Conservation (phyloP, 768 basidiomycete genomes). For the Boletus patriciae region DNA sequence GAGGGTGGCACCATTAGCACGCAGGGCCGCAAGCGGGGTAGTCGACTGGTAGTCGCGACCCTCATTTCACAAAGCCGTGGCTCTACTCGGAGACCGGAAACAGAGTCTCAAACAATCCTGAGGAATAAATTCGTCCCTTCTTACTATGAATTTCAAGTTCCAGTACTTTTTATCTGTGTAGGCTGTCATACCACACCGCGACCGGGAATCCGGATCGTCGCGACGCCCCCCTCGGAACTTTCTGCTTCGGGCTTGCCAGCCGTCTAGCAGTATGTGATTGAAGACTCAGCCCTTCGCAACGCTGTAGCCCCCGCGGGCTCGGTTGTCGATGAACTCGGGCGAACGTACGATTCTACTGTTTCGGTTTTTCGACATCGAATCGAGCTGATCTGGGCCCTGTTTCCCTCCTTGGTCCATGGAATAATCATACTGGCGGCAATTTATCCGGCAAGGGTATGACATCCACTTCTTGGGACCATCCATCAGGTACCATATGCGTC, state of each 20-base stretch:
- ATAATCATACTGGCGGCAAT: not conserved
- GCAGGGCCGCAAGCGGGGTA: no score
- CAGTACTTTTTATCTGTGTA: no score
- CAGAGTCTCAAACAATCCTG: no score
- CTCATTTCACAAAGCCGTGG: no score
- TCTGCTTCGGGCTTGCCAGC: not conserved
- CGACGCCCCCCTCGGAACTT: no score
- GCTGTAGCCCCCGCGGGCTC: no score
- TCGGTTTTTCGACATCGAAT: not conserved
- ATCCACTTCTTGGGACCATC: not conserved
- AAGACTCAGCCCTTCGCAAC: not conserved
- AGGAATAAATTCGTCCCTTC: no score
- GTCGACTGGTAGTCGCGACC: no score
- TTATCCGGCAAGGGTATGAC: not conserved
- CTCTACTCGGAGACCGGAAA: no score
- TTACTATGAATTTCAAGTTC: no score
- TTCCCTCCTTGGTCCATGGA: not conserved
- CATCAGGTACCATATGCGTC: not conserved
- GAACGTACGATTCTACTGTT: not conserved
- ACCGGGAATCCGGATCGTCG: not conserved
- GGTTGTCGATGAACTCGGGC: not conserved
- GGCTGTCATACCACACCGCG: not conserved
- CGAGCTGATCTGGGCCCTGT: not conserved
- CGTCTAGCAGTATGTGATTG: no score
- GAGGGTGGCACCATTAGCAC: no score